phyloP scores from a whole-genome alignment of 805 yeast species.

The Kockiozyma suomiensis region DNA sequence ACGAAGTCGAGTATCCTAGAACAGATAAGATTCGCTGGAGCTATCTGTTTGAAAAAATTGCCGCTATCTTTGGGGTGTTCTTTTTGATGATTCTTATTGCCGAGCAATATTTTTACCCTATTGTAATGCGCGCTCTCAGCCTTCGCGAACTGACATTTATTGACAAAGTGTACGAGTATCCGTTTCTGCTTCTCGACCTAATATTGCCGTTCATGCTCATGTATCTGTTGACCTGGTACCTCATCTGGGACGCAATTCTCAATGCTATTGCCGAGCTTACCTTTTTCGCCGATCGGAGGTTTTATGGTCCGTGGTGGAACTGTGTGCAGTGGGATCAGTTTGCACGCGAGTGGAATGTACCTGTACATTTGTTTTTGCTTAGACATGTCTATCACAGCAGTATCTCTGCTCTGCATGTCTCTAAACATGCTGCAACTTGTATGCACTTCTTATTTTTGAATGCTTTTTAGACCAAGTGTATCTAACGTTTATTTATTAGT shows the following conservation, averaged over 20 bases:
- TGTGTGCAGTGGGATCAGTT: constrained; percentile 91
- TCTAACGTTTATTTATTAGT: too few species aligned
- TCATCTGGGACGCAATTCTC: constrained; percentile 94
- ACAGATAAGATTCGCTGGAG: constrained; percentile 67
- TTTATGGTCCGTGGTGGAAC: constrained; percentile 98
- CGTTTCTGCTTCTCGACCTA: constrained; percentile 66
- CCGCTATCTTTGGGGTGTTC: constrained; percentile 87
- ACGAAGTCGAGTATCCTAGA: constrained; percentile 81
- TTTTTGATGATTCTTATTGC: constrained; percentile 79
- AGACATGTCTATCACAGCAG: constrained; percentile 94
- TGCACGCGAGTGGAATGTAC: constrained; percentile 91
- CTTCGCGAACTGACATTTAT: constrained; percentile 54
- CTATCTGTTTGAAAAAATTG: constrained; percentile 66
- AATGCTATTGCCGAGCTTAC: constrained; percentile 90
- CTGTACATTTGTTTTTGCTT: constrained; percentile 85
- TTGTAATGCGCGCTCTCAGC: constrained; percentile 61
- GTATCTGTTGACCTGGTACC: constrained; percentile 76
- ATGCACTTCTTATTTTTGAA: constrained; percentile 42
- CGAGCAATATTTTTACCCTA: constrained; percentile 73
- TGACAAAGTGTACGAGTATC: constrained; percentile 50
- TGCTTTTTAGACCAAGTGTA: neutral
- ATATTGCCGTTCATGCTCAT: constrained; percentile 77
- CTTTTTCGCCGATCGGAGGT: constrained; percentile 83
- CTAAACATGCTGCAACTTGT: constrained; percentile 65
- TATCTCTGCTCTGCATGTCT: constrained; percentile 70